phyloP scores from a whole-genome alignment of 2,329 filamentous ascomycete genomes.

The Diaporthe citri region DNA sequence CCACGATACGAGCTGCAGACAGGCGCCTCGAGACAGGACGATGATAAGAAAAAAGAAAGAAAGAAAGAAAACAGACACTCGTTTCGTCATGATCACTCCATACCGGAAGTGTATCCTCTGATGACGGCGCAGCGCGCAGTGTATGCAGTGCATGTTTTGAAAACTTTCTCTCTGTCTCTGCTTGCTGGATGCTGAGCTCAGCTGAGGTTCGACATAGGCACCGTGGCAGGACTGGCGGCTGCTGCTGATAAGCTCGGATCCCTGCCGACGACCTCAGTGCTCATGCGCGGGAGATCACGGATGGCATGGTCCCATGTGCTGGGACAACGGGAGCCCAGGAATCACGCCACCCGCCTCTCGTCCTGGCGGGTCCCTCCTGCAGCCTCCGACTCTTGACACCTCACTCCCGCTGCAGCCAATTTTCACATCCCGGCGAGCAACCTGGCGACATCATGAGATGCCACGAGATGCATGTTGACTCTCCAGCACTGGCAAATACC shows the following conservation, averaged over 20 bases:
- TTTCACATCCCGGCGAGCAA: neutral
- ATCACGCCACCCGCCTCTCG: slow-evolving; percentile 34
- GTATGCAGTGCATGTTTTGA: slow-evolving; percentile 15
- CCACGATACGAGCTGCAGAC: slow-evolving; percentile 3
- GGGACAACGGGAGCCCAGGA: slow-evolving; percentile 29
- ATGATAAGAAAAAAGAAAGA: neutral
- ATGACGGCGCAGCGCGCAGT: slow-evolving; percentile 12
- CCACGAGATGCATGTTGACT: neutral
- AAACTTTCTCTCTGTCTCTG: slow-evolving; percentile 9
- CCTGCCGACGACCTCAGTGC: slow-evolving; percentile 32
- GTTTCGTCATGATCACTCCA: slow-evolving; percentile 32
- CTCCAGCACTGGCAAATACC: neutral
- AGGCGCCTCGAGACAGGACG: neutral
- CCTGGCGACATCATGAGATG: slow-evolving; percentile 21
- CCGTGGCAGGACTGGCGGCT: neutral
- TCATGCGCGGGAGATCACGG: slow-evolving; percentile 29
- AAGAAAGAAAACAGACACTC: neutral
- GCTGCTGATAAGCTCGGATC: slow-evolving; percentile 31
- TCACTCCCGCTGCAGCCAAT: slow-evolving; percentile 26
- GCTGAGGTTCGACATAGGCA: neutral
- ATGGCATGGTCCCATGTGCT: slow-evolving; percentile 22
- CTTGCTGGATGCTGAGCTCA: neutral
- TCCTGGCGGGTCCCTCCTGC: slow-evolving; percentile 22
- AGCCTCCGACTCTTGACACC: slow-evolving; percentile 29
- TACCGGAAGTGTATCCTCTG: slow-evolving; percentile 21